Base-by-base conservation (phyloP, 2,329 filamentous ascomycete species). In the Colletotrichum phormii region DNA sequence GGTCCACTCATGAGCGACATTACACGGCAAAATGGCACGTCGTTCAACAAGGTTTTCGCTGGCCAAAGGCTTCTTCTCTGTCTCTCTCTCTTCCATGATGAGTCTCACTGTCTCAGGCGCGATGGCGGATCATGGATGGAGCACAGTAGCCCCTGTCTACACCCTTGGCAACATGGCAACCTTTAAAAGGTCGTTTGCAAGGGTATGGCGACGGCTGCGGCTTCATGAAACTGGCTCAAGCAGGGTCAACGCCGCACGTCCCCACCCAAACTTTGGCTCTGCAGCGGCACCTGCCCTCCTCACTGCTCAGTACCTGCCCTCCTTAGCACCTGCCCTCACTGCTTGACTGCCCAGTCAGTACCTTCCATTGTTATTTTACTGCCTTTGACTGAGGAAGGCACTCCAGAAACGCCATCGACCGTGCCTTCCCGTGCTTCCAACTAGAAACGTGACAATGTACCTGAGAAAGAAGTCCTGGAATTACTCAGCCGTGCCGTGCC, bases 151-250 rank as follows among this genome's bases (percentile, higher is more conserved):
- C 57, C 57, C 51, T 59, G 51, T 24, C 18, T 49, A 51, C 57
- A 55, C 53, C 26, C 35, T 58, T 64, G 60, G 22, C 60, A 24
- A 33, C 29, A 33, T 49, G n/a, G 26, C 59, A 51, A 62, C 59
- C 59, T 63, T 37, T n/a, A 26, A 63, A 63, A 63, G 18, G 64
- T 53, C 37, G 24, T 71, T 59, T 58, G 53, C 69, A 72, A 70
- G 70, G 70, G 60, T 72, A 60, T 31, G 35, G 59, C 53, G 51
- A 62, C 53, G 54, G 66, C 68, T 57, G 68, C 66, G 66, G 65
- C 66, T 70, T 70, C 65, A 49, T 72, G 70, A 72, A 72, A 72
- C 70, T 70, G 70, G 65, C 65, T 72, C 66, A 69, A 69, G 59
- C 70, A 72, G 70, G 70, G 70, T 37, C 61, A 54, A 63, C 37